A percentile compares a stretch with the other conserved stretches of the same genome.
phyloP scores from a whole-genome alignment of 441 rosid genomes.

The Corymbia citriodora region DNA sequence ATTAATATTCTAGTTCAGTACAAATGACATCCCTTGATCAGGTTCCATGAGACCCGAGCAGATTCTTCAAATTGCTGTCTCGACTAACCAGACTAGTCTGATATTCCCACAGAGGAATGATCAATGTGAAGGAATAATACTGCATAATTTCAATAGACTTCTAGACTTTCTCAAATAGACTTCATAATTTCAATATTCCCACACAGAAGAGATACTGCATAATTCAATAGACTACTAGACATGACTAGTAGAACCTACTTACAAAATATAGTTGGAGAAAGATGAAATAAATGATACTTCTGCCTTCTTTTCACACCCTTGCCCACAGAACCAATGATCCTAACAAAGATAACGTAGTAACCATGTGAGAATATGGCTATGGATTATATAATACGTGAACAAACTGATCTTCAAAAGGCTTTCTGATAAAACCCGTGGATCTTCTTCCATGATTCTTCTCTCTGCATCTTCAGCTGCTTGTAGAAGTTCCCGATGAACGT shows the following conservation, averaged over 20 bases:
- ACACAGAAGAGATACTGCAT: not conserved
- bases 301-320: not conserved
- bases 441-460: constrained; percentile 63
- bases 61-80: not conserved
- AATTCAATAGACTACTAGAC: not conserved
- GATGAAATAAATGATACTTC: not conserved
- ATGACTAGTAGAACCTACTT: not conserved
- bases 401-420: constrained; percentile 21
- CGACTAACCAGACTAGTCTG: not conserved
- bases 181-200: no score
- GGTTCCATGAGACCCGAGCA: not conserved
- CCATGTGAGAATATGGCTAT: not conserved
- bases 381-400: not conserved
- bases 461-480: constrained; percentile 69
- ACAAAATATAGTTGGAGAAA: not conserved
- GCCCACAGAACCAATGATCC: not conserved
- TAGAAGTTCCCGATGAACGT: constrained; percentile 59
- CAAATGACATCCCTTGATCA: not conserved
- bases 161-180: not conserved
- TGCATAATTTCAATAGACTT: not conserved
- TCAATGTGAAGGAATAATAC: not conserved
- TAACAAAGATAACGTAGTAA: not conserved
- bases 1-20: not conserved
- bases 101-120: not conserved
- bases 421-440: constrained; percentile 47